phyloP scores from a whole-genome alignment of 1,284 basidiomycete genomes.

The Anthracocystis setariae region DNA sequence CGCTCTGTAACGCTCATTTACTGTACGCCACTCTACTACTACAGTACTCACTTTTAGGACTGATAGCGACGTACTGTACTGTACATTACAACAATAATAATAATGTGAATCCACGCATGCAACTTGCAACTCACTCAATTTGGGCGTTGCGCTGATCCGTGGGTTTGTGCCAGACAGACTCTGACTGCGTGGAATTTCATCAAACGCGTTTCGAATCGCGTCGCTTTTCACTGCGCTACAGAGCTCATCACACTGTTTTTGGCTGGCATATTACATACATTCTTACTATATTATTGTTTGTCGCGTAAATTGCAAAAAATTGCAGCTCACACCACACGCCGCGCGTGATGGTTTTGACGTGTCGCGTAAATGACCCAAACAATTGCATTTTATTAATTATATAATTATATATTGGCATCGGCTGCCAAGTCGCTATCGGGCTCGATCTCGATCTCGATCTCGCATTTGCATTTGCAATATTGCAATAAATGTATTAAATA shows the following conservation, averaged over 20 bases:
- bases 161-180: constrained; percentile 5
- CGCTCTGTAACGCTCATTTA: constrained; percentile 5
- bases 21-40: too few relatives aligned
- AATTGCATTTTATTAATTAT: too few relatives aligned
- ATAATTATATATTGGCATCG: too few relatives aligned
- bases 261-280: background rate
- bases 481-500: too few relatives aligned
- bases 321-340: constrained; percentile 2
- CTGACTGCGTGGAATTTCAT: constrained; percentile 19
- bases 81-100: too few relatives aligned
- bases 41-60: too few relatives aligned
- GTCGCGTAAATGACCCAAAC: constrained; percentile 37
- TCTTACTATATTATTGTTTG: too few relatives aligned
- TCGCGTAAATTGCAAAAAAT: constrained; percentile 26
- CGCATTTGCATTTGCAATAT: constrained; percentile 1
- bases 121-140: too few relatives aligned
- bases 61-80: too few relatives aligned
- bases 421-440: too few relatives aligned
- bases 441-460: background rate
- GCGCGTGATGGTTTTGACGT: constrained; percentile 7
- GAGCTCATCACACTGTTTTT: constrained; percentile 2
- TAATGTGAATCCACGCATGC: too few relatives aligned
- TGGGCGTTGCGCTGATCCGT: too few relatives aligned
- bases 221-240: background rate
- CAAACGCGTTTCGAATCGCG: constrained; percentile 15